Evolutionary conservation across 176 grass and related monocot species (phyloP).

Genomic region (Echinochloa phyllopogon): DNA sequence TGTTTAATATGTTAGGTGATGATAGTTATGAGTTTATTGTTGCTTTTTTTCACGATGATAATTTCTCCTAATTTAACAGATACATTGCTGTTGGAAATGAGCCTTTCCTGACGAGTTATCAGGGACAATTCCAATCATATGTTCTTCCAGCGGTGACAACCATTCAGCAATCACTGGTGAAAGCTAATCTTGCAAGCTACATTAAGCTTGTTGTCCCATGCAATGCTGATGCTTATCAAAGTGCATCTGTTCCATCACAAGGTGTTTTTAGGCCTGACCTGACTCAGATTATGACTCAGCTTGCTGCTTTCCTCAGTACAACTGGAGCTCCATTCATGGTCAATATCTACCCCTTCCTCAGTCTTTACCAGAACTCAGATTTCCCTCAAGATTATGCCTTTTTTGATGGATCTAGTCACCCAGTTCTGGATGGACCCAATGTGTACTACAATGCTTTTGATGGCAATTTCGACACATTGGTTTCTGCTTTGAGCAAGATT

Average conservation of each 20-base stretch:
- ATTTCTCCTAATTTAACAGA: conserved; percentile 39
- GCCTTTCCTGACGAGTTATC: conserved; percentile 51
- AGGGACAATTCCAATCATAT: conserved; percentile 24
- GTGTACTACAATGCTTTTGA: conserved; percentile 76
- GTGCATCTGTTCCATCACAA: conserved; percentile 27
- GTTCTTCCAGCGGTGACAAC: conserved; percentile 16
- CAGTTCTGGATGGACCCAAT: conserved; percentile 2
- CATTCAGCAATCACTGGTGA: conserved; percentile 22
- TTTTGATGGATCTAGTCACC: conserved; percentile 14
- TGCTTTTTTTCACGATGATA: background rate
- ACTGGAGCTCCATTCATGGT: conserved; percentile 67
- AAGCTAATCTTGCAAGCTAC: conserved; percentile 22
- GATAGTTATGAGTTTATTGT: background rate
- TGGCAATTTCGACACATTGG: conserved; percentile 69
- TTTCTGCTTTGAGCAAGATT: conserved; percentile 62
- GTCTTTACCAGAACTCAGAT: conserved; percentile 63
- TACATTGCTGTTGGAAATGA: conserved; percentile 75
- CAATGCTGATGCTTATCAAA: conserved; percentile 25
- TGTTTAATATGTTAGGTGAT: background rate
- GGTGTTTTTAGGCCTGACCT: conserved; percentile 9
- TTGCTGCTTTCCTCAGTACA: conserved; percentile 26
- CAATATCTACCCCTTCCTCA: conserved; percentile 75
- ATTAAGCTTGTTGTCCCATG: conserved; percentile 22
- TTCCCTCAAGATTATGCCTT: conserved; percentile 69
- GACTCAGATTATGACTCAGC: conserved; percentile 14